phyloP scores from a whole-genome alignment of 805 yeast genomes.

The Starmerella apis region DNA sequence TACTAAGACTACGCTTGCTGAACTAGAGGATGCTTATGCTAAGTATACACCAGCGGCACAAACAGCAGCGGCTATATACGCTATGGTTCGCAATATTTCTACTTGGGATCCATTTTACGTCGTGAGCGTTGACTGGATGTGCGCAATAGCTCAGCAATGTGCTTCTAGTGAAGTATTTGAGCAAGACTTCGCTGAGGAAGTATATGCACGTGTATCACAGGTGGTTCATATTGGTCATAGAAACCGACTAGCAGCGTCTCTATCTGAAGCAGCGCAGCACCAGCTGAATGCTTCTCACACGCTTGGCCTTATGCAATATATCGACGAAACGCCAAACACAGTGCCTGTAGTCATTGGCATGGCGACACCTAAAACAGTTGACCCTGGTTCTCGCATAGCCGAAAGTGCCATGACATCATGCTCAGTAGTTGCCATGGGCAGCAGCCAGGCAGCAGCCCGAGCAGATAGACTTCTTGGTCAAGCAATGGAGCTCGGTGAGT shows the following conservation, averaged over 20 bases:
- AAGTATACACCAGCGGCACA: slow-evolving; percentile 47
- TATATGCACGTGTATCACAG: slow-evolving; percentile 2
- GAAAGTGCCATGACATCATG: slow-evolving; percentile 44
- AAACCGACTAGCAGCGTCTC: not conserved
- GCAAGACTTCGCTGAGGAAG: not conserved
- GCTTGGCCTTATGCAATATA: slow-evolving; percentile 2
- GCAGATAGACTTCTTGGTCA: slow-evolving; percentile 69
- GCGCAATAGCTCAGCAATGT: slow-evolving; percentile 18
- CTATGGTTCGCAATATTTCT: slow-evolving; percentile 38
- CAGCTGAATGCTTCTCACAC: not conserved
- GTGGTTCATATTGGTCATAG: slow-evolving; percentile 8
- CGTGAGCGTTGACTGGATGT: slow-evolving; percentile 43
- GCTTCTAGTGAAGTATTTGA: not conserved
- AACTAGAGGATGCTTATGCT: slow-evolving; percentile 41
- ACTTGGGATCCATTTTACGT: slow-evolving; percentile 46
- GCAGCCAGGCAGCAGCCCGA: slow-evolving; percentile 37
- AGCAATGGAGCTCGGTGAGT: slow-evolving; percentile 63
- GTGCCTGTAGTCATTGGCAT: slow-evolving; percentile 14
- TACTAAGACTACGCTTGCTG: slow-evolving; percentile 44
- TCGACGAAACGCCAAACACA: slow-evolving; percentile 13
- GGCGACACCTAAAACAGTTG: slow-evolving; percentile 34
- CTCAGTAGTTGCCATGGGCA: slow-evolving; percentile 59
- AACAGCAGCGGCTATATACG: slow-evolving; percentile 44
- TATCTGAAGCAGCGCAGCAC: not conserved
- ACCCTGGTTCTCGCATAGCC: slow-evolving; percentile 49